Percentiles rank a stretch among this genome's conserved stretches.
Evolutionary conservation across 495 filamentous ascomycete species (phyloP).

Genomic region (Aspergillus egyptiacus): DNA sequence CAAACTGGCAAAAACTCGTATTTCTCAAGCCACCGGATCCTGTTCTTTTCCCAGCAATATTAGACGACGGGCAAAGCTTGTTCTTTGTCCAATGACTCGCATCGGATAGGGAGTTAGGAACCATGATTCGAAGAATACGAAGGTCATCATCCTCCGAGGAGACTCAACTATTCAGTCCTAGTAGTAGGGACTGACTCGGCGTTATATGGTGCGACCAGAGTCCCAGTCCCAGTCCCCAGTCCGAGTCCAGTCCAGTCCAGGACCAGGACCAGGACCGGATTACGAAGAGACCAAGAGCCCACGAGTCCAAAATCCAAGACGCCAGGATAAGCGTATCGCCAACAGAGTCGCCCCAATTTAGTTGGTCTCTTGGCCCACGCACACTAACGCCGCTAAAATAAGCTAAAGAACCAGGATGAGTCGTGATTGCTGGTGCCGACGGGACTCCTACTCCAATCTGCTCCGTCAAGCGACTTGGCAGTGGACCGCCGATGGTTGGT

Average conservation of each 20-base stretch:
- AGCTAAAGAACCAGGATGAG: background rate
- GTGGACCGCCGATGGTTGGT: too few species aligned
- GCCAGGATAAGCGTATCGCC: constrained; percentile 38
- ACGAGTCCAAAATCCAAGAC: background rate
- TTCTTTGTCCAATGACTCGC: background rate
- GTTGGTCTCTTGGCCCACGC: constrained; percentile 16
- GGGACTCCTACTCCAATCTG: too few species aligned
- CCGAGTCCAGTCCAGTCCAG: too few species aligned
- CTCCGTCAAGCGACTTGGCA: background rate
- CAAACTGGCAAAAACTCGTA: too few species aligned
- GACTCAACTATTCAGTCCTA: too few species aligned
- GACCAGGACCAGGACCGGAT: background rate
- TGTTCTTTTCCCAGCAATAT: constrained; percentile 5
- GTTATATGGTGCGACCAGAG: constrained; percentile 11
- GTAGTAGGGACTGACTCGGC: constrained; percentile 7
- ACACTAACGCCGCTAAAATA: background rate
- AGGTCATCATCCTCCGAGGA: too few species aligned
- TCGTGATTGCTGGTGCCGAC: too few species aligned
- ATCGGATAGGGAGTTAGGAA: too few species aligned
- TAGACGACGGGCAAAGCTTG: constrained; percentile 10
- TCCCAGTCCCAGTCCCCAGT: background rate
- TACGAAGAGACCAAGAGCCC: background rate
- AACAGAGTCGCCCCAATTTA: constrained; percentile 28
- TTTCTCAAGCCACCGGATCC: constrained; percentile 16
- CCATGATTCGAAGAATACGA: too few species aligned